Percentiles rank a stretch among this genome's conserved stretches.
phyloP scores from a whole-genome alignment of 345 rosid genomes.

The Linum lewisii region DNA sequence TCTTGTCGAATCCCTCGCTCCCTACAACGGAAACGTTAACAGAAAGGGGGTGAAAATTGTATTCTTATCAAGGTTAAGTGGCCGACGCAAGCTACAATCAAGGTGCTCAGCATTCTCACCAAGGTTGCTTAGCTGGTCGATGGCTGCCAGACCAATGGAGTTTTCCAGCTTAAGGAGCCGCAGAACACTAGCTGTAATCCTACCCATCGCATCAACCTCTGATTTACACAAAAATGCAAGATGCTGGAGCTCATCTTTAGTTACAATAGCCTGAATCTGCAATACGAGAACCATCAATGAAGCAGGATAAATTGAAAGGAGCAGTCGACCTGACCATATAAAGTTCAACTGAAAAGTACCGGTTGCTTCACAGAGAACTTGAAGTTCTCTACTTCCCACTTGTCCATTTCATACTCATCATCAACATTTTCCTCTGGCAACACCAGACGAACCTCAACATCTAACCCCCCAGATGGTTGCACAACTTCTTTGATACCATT shows the following conservation, averaged over 20 bases:
- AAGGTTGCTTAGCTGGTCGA: conserved; percentile 84
- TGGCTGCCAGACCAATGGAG: conserved; percentile 66
- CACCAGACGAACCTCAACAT: conserved; percentile 63
- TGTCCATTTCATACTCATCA: conserved; percentile 31
- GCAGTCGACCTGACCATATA: too few species aligned
- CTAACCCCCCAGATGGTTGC: conserved; percentile 50
- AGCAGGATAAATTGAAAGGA: too few species aligned
- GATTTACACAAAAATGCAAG: conserved; percentile 71
- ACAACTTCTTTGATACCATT: conserved; percentile 43
- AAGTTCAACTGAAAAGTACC: conserved; percentile 32
- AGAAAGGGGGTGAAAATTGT: background rate
- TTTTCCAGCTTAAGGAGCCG: conserved; percentile 76
- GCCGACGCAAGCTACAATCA: background rate
- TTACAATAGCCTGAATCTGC: conserved; percentile 83
- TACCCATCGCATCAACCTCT: conserved; percentile 88
- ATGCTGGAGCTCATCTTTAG: conserved; percentile 82
- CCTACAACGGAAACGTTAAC: conserved; percentile 51
- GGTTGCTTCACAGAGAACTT: conserved; percentile 89
- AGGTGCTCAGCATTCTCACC: conserved; percentile 34
- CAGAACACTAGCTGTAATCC: conserved; percentile 78
- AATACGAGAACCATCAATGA: conserved; percentile 9
- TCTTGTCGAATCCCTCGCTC: conserved; percentile 68
- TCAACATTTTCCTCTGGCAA: conserved; percentile 40
- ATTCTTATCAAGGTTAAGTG: background rate
- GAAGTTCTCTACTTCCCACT: conserved; percentile 74